Evolutionary conservation across 177 flowering plant genomes (phyloP).

Genomic region (Telopea speciosissima): DNA sequence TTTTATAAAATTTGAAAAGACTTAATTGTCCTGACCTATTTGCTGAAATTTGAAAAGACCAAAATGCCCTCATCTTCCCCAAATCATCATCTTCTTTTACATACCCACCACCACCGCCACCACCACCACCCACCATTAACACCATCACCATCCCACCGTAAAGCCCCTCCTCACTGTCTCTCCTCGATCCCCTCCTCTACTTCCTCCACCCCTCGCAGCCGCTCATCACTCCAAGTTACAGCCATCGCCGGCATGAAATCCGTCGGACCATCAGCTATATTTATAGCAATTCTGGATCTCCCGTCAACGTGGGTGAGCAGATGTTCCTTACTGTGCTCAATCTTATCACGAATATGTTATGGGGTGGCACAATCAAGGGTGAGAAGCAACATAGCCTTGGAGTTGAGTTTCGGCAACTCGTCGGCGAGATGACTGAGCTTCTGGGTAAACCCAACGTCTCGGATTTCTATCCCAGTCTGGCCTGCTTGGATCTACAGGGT

Average conservation of each 20-base stretch:
- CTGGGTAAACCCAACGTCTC: constrained; percentile 21
- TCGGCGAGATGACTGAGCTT: constrained; percentile 25
- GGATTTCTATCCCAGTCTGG: constrained; percentile 27
- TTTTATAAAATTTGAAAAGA: too few species aligned
- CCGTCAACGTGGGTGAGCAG: constrained; percentile 8
- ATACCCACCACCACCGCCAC: too few species aligned
- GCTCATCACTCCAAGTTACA: too few species aligned
- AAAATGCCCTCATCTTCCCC: too few species aligned
- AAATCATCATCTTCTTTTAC: too few species aligned
- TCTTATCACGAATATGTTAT: constrained; percentile 35
- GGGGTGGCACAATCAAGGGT: constrained; percentile 46
- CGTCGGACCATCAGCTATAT: constrained; percentile 25
- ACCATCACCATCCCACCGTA: too few species aligned
- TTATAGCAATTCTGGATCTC: constrained; percentile 20
- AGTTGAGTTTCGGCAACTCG: constrained; percentile 33
- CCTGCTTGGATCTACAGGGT: constrained; percentile 50
- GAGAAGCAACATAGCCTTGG: constrained; percentile 26
- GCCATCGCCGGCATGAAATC: constrained; percentile 35
- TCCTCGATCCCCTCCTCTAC: too few species aligned
- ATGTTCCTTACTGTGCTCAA: constrained; percentile 5
- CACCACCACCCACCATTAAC: too few species aligned
- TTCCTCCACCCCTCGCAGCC: too few species aligned
- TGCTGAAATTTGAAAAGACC: too few species aligned
- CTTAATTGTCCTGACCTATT: too few species aligned
- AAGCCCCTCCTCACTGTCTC: too few species aligned